Evolutionary conservation across 2,329 filamentous ascomycete species (phyloP), one percentile per base, ranked within the genome.

Genomic region (Byssothecium circinans): DNA sequence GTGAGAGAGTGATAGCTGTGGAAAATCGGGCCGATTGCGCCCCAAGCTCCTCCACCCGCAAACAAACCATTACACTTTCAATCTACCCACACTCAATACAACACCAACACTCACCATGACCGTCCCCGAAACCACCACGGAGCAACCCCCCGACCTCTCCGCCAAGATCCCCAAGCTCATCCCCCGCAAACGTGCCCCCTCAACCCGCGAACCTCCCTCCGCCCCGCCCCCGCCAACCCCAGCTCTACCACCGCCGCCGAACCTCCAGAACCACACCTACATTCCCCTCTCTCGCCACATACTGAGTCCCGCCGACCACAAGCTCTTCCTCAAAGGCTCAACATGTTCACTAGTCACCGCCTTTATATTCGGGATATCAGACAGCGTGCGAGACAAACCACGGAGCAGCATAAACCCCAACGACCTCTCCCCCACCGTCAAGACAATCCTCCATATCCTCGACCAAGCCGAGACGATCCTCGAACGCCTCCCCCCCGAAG

Each of bases 361-460:
- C 17, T 99, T 96, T 74, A 80, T 96, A 52, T 96, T 96, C 71
- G 82, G 83, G 8, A 82, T 99, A 18, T 86, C 91, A 36, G 91
- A 96, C 61, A 84, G 88, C 3, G 88, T 96, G 36, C 76, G 83
- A 41, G 85, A 88, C 64, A 82, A 78, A 22, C 83, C 87, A 6
- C 81, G 87, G 53, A 87, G 86, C 2, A 70, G 73, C 27, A 76
- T 86, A 5, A 73, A 83, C 49, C 77, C 78, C 20, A 75, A 80
- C n/a, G 76, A 81, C 35, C 71, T 84, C n/a, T 83, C 86, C 54
- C 74, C 78, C 14, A 71, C 79, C 3, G 75, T 95, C 44, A 75
- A 76, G 49, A 78, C 81, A 12, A 81, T 97, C 25, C 70, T 95
- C 32, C 65, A 71, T 14, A 83, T 96, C 17, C 78, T 99, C 10